A percentile compares a stretch with the other conserved stretches of the same genome.
phyloP scores from a whole-genome alignment of 345 rosid genomes.

The Geranium brycei region DNA sequence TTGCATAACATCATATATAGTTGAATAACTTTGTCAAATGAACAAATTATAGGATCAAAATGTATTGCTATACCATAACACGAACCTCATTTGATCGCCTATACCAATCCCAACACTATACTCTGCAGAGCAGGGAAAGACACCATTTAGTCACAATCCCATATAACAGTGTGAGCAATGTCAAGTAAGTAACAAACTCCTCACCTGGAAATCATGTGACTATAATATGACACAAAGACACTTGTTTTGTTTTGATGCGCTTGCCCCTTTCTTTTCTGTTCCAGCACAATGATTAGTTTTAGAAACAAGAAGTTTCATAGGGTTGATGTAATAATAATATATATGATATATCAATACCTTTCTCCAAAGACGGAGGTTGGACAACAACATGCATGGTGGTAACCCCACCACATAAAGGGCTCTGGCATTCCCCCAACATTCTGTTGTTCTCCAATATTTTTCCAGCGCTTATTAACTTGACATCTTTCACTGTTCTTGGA shows the following conservation, averaged over 20 bases:
- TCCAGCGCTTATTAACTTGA: constrained; percentile 88
- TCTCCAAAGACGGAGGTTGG: constrained; percentile 60
- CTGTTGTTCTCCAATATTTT: constrained; percentile 79
- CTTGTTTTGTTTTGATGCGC: constrained; percentile 52
- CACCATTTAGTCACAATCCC: too few relatives aligned
- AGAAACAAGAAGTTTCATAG: too few relatives aligned
- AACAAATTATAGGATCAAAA: too few relatives aligned
- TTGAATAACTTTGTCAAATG: too few relatives aligned
- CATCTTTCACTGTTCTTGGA: constrained; percentile 78
- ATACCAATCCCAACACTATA: too few relatives aligned
- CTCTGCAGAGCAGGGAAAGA: too few relatives aligned
- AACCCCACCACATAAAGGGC: constrained; percentile 74
- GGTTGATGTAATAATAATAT: too few relatives aligned
- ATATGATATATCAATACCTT: constrained; percentile 33
- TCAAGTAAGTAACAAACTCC: too few relatives aligned
- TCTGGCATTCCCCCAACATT: constrained; percentile 67
- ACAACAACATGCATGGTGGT: constrained; percentile 96
- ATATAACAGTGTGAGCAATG: too few relatives aligned
- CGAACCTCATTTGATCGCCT: too few relatives aligned
- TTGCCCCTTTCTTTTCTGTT: constrained; percentile 61
- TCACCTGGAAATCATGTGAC: constrained; percentile 16
- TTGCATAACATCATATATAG: too few relatives aligned
- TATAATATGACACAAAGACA: constrained; percentile 81
- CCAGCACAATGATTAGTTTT: constrained; percentile 8
- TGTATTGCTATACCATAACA: too few relatives aligned